Percentiles rank a stretch among this genome's conserved stretches.
Evolutionary conservation across 163 green algal species (phyloP).

Genomic region (Chloroidium sp.): DNA sequence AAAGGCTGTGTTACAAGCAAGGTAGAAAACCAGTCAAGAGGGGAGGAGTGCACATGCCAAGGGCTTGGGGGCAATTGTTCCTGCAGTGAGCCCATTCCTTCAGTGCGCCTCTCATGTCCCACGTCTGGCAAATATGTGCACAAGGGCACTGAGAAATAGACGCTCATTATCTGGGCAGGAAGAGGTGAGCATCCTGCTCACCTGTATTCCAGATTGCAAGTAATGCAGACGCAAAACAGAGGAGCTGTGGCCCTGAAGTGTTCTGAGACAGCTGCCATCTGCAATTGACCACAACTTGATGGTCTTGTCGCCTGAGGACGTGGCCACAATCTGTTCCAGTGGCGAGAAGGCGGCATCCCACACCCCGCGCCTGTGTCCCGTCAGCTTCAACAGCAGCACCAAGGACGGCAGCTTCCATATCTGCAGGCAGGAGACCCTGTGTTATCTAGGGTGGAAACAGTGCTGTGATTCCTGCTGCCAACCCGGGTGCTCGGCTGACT

Average conservation of each 20-base stretch:
- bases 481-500: too few relatives aligned
- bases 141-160: background rate
- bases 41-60: background rate
- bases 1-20: background rate
- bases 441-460: too few relatives aligned
- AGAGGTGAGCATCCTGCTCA: conserved; percentile 2
- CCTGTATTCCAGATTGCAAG: conserved; percentile 65
- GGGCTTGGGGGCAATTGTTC: background rate
- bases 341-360: conserved; percentile 88
- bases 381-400: conserved; percentile 42
- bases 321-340: conserved; percentile 64
- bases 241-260: conserved; percentile 82
- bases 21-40: background rate
- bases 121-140: background rate
- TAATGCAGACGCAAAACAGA: conserved; percentile 77
- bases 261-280: conserved; percentile 77
- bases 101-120: background rate
- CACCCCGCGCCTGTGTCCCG: conserved; percentile 85
- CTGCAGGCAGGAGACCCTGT: conserved; percentile 13
- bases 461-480: too few relatives aligned
- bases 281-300: conserved; percentile 78
- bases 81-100: background rate
- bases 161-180: conserved; percentile 15
- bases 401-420: conserved; percentile 77
- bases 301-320: conserved; percentile 63